Conservation (phyloP, 768 basidiomycete species). For the Harrya chromipes region DNA sequence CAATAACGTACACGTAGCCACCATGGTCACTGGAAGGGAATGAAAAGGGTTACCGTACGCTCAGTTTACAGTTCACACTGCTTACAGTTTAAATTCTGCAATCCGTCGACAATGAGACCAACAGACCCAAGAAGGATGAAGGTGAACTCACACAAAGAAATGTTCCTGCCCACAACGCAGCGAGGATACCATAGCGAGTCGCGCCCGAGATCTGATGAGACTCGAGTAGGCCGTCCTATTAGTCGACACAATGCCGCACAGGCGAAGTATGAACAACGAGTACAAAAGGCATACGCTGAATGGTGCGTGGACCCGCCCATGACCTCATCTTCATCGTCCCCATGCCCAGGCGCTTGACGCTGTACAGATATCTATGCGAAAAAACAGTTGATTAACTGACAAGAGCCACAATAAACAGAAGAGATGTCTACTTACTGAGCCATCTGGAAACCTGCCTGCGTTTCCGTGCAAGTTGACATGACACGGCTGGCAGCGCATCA, state of each 20-base stretch:
- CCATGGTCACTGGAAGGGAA: slow-evolving; percentile 19
- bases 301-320: too few species aligned
- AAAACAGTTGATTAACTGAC: not conserved
- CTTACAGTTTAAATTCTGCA: slow-evolving; percentile 15
- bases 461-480: not conserved
- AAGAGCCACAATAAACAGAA: not conserved
- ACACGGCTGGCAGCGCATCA: not conserved
- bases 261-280: too few species aligned
- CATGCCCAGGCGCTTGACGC: not conserved
- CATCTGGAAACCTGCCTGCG: not conserved
- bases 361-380: slow-evolving; percentile 3
- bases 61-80: not conserved
- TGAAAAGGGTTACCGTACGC: not conserved
- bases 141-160: slow-evolving; percentile 61
- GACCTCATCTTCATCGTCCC: too few species aligned
- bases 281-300: too few species aligned
- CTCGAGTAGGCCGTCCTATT: slow-evolving; percentile 31
- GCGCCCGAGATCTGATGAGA: slow-evolving; percentile 58
- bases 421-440: slow-evolving; percentile 6
- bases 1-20: slow-evolving; percentile 16
- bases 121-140: not conserved
- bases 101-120: not conserved
- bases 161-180: slow-evolving; percentile 64
- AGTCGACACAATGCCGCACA: too few species aligned
- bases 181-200: slow-evolving; percentile 60